Evolutionary conservation across 768 basidiomycete species (phyloP), one percentile per base, ranked within the genome.

Genomic region (Auriscalpium microsporum): DNA sequence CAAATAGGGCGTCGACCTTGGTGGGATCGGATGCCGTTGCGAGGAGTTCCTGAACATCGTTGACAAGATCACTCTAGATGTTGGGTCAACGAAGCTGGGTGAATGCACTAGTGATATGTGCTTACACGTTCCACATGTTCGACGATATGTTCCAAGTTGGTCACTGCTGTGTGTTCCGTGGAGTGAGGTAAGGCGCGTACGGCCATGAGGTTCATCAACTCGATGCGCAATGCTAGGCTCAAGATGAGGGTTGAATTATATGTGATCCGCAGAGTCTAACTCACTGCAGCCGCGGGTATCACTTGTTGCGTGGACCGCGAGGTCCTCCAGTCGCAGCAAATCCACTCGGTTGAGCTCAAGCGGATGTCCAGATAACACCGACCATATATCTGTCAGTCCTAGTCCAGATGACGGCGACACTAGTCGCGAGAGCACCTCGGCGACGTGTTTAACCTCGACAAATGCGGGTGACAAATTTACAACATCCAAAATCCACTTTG

Each of bases 321-420:
- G 19, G 33, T 48, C 34, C 38, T 56, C 55, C 34, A 56, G 44
- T 23, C 56, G 50, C 9, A 17, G 34, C 1, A 17, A 45, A 52
- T 49, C 13, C 16, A 36, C 28, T 33, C 13, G 28, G 34, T n/a
- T 46, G 45, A 19, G 51, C 28, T 46, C 46, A 21, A 14, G 21
- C n/a, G 35, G 48, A 14, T 62, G 61, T 11, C 44, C 40, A 10
- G 64, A 75, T 53, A 84, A 67, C 7, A 65, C 67, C 11, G 75
- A 72, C 92, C 92, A 95, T 37, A 95, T 79, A 19, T 83, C 75
- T 17, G 78, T 70, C 66, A 94, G 71, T 21, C 86, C 87, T 23
- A 81, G 73, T 4, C 94, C 94, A n/a, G 81, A 78, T 8, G 82
- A 80, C 14, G 83, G 76, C 3, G 78, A 79, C 14, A 87, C 73